Conservation (phyloP, 2,329 filamentous ascomycete genomes). For the Ustilaginoidea virens region DNA sequence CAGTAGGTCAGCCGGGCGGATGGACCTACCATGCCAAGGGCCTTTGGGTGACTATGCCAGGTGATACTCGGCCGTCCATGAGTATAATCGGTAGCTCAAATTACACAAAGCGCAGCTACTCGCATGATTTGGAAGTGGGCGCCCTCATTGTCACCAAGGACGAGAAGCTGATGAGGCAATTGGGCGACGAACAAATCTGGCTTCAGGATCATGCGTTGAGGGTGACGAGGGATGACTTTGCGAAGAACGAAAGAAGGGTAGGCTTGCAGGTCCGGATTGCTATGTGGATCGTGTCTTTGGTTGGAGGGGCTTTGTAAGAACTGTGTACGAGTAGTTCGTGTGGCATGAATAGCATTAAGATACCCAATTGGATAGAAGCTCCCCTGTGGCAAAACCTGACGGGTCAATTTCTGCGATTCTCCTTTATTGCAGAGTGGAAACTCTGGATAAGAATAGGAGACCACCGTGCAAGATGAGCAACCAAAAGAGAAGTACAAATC, state of each 20-base stretch:
- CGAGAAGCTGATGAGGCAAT: slow-evolving; percentile 48
- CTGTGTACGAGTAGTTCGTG: slow-evolving; percentile 4
- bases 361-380: slow-evolving; percentile 2
- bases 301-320: slow-evolving; percentile 69
- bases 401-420: too few species aligned
- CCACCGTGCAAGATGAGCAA: too few species aligned
- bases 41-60: slow-evolving; percentile 68
- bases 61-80: slow-evolving; percentile 51
- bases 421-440: too few species aligned
- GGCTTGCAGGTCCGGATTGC: slow-evolving; percentile 71
- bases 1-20: slow-evolving; percentile 62
- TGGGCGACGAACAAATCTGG: slow-evolving; percentile 71
- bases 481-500: too few species aligned
- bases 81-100: slow-evolving; percentile 86
- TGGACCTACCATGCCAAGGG: slow-evolving; percentile 99
- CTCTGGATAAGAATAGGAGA: too few species aligned
- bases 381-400: too few species aligned
- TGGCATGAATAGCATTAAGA: slow-evolving; percentile 2
- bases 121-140: slow-evolving; percentile 80
- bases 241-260: slow-evolving; percentile 67
- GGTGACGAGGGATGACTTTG: slow-evolving; percentile 64
- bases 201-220: slow-evolving; percentile 57
- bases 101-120: slow-evolving; percentile 89
- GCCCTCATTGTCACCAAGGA: slow-evolving; percentile 74
- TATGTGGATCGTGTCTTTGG: slow-evolving; percentile 82